Conservation (phyloP, 768 basidiomycete genomes). For the Pulveroboletus sp. region DNA sequence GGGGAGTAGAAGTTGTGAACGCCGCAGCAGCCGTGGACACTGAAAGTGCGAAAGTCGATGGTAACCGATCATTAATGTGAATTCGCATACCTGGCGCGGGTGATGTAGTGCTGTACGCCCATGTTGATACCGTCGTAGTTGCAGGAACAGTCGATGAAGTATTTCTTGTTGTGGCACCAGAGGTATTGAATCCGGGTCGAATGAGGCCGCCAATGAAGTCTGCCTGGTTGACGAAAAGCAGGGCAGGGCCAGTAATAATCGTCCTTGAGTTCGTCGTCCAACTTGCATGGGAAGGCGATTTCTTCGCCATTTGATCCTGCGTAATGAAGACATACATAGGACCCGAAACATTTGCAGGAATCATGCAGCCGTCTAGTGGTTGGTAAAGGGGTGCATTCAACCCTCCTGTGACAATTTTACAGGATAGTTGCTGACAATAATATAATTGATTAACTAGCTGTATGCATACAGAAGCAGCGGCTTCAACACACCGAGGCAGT, state of each 20-base stretch:
- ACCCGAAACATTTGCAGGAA: slow-evolving; percentile 67
- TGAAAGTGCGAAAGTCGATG: slow-evolving; percentile 17
- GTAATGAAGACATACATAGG: slow-evolving; percentile 74
- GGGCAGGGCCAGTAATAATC: slow-evolving; percentile 67
- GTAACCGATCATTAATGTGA: background rate
- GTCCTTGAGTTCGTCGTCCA: slow-evolving; percentile 35
- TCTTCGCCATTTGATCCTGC: slow-evolving; percentile 54
- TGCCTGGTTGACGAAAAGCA: slow-evolving; percentile 58
- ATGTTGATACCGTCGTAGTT: background rate
- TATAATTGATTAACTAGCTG: slow-evolving; percentile 8
- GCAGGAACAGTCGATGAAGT: background rate
- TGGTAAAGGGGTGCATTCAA: slow-evolving; percentile 50
- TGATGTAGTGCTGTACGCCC: background rate
- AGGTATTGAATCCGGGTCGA: slow-evolving; percentile 26
- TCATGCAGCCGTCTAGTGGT: slow-evolving; percentile 55
- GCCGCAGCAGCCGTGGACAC: slow-evolving; percentile 28
- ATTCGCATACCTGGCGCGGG: background rate
- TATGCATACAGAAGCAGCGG: background rate
- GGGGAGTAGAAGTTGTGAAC: slow-evolving; percentile 3
- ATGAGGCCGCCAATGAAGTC: slow-evolving; percentile 49
- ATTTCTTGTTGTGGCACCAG: background rate
- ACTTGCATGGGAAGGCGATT: slow-evolving; percentile 39
- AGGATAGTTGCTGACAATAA: slow-evolving; percentile 47
- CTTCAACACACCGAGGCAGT: slow-evolving; percentile 41
- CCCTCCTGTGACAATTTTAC: slow-evolving; percentile 76